These are phyloP conservation scores for Penicillium pancosmium DNA, from an alignment of 495 filamentous ascomycete genomes.

Conservation along the genomic window DNA sequence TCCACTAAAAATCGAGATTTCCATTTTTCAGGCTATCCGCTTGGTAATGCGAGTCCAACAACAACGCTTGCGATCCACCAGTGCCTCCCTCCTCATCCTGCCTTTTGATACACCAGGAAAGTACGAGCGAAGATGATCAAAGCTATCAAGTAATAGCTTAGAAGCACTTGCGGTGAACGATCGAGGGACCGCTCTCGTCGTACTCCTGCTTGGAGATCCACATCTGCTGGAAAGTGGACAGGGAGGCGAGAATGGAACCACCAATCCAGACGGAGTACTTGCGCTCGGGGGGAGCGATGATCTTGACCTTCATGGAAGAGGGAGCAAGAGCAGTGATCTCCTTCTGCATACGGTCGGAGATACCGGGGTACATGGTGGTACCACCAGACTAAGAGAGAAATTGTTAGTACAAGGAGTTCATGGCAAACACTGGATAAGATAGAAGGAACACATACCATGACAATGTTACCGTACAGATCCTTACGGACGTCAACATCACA, in stretches of 20 bases:
- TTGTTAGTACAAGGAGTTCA: constrained; percentile 13
- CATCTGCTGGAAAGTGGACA: constrained; percentile 99
- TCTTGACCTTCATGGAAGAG: constrained; percentile 88
- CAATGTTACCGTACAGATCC: constrained; percentile 99
- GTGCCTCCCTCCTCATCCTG: constrained; percentile 45
- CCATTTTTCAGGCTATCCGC: constrained; percentile 51
- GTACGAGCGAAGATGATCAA: constrained; percentile 49
- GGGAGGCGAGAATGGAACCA: constrained; percentile 98
- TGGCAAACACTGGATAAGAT: neutral
- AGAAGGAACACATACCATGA: constrained; percentile 75
- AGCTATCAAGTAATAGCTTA: constrained; percentile 59
- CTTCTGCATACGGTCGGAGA: constrained; percentile 99
- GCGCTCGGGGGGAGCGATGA: constrained; percentile 75
- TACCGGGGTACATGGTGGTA: constrained; percentile 99
- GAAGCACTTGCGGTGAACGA: constrained; percentile 99
- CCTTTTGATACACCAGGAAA: constrained; percentile 56
- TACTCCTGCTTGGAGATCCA: constrained; percentile 99
- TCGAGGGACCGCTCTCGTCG: constrained; percentile 98
- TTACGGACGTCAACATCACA: constrained; percentile 99
- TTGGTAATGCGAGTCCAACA: constrained; percentile 53
- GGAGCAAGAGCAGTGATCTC: constrained; percentile 99
- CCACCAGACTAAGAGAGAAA: constrained; percentile 76
- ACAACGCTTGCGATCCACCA: constrained; percentile 48
- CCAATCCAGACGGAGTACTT: constrained; percentile 99
- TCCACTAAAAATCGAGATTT: constrained; percentile 50